These are phyloP conservation scores for Suhomyces emberorum DNA, from an alignment of 805 yeast genomes.

Conservation along the genomic window DNA sequence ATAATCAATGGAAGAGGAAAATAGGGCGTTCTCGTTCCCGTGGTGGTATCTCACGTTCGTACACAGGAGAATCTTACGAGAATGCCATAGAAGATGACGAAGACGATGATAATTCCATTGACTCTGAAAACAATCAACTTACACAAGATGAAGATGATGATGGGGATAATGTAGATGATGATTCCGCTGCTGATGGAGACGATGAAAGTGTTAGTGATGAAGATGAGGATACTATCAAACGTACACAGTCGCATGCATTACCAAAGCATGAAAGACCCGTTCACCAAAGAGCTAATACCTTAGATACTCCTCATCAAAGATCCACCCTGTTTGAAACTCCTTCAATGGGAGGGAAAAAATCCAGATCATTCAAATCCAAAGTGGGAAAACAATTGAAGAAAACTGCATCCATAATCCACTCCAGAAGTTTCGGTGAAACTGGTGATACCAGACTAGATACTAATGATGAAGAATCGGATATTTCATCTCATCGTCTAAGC, in stretches of 20 bases:
- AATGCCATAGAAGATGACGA: conserved; percentile 8
- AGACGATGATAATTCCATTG: conserved; percentile 10
- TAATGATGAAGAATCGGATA: conserved; percentile 10
- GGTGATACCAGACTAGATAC: conserved; percentile 6
- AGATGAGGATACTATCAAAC: conserved; percentile 6
- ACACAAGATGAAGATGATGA: conserved; percentile 10
- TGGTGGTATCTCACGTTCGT: background rate
- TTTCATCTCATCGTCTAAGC: conserved; percentile 3
- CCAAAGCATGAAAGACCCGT: background rate
- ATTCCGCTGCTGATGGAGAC: conserved; percentile 8
- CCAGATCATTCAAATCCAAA: background rate
- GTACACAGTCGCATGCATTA: background rate
- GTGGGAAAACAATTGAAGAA: background rate
- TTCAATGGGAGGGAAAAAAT: background rate
- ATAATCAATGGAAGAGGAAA: conserved; percentile 18
- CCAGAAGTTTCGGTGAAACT: conserved; percentile 1
- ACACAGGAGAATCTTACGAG: conserved; percentile 2
- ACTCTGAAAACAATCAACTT: conserved; percentile 4
- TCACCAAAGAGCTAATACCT: background rate
- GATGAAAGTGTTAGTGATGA: conserved; percentile 16
- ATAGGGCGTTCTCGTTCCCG: conserved; percentile 18
- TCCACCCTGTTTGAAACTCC: background rate
- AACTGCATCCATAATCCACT: background rate
- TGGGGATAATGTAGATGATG: conserved; percentile 12
- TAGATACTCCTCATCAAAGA: background rate